Percentiles rank a stretch among this genome's conserved stretches.
Evolutionary conservation across 2,329 filamentous ascomycete genomes (phyloP).

Genomic region (Cladosporium oxysporum): DNA sequence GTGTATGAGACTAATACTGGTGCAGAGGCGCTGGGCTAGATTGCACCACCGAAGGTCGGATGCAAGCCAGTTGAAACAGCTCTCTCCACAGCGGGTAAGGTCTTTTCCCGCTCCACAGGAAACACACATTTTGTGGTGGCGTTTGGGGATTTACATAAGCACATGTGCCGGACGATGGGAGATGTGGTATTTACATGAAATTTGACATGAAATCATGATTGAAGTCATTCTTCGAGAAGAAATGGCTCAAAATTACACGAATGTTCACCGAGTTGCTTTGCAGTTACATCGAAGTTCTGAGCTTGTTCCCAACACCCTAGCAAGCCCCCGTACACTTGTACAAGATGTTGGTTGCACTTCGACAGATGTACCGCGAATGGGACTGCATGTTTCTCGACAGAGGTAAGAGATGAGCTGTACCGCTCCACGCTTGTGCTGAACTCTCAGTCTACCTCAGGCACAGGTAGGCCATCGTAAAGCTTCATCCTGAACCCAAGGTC

Average conservation of each 20-base stretch:
- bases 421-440: neutral
- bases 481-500: slow-evolving; percentile 68
- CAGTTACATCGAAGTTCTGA: neutral
- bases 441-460: slow-evolving; percentile 64
- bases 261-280: neutral
- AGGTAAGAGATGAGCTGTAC: neutral
- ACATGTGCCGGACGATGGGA: neutral
- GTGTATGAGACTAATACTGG: neutral
- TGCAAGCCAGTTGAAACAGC: neutral
- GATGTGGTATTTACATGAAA: neutral
- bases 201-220: neutral
- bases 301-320: neutral
- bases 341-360: neutral
- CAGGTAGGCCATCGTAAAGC: slow-evolving; percentile 73
- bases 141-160: neutral
- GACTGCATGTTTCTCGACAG: neutral
- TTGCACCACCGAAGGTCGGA: neutral
- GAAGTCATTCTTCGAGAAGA: neutral
- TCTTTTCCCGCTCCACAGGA: slow-evolving; percentile 1
- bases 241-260: neutral
- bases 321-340: neutral
- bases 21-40: neutral
- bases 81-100: slow-evolving; percentile 1
- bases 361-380: neutral
- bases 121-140: neutral